phyloP scores from a whole-genome alignment of 2,329 filamentous ascomycete genomes.

The Pseudogymnoascus sp. region DNA sequence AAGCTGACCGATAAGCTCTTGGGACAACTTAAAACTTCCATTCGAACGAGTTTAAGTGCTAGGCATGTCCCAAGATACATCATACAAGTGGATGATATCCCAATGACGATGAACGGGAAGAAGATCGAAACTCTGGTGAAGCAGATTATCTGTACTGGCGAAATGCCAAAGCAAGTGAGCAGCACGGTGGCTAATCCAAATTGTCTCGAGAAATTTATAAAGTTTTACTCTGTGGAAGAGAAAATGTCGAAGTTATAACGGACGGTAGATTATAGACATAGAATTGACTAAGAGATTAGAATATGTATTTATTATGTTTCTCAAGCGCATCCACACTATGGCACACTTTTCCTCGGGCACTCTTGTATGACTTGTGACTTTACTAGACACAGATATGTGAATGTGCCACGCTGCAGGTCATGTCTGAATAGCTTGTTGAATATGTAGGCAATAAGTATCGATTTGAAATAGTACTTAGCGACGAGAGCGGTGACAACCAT shows the following conservation, averaged over 20 bases:
- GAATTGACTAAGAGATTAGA: neutral
- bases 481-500: no score
- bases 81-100: neutral
- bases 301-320: neutral
- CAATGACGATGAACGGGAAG: slow-evolving; percentile 10
- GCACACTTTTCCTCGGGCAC: neutral
- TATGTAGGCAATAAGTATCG: neutral
- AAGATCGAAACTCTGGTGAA: slow-evolving; percentile 13
- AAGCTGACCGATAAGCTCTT: slow-evolving; percentile 21
- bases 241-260: slow-evolving; percentile 7
- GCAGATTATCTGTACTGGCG: slow-evolving; percentile 11
- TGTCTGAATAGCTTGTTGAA: neutral
- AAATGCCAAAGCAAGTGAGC: slow-evolving; percentile 10
- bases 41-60: slow-evolving; percentile 6
- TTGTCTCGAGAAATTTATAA: slow-evolving; percentile 8
- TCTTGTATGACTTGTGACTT: neutral
- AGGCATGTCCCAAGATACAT: slow-evolving; percentile 6
- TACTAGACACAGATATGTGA: no score
- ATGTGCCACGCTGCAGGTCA: neutral
- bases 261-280: neutral
- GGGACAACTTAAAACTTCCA: slow-evolving; percentile 23
- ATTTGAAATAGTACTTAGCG: no score
- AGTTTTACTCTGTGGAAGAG: slow-evolving; percentile 9
- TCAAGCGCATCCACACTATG: neutral
- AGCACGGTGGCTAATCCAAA: slow-evolving; percentile 8